Evolutionary conservation across 176 grass and related monocot genomes (phyloP).

Genomic region (Paspalum vaginatum): DNA sequence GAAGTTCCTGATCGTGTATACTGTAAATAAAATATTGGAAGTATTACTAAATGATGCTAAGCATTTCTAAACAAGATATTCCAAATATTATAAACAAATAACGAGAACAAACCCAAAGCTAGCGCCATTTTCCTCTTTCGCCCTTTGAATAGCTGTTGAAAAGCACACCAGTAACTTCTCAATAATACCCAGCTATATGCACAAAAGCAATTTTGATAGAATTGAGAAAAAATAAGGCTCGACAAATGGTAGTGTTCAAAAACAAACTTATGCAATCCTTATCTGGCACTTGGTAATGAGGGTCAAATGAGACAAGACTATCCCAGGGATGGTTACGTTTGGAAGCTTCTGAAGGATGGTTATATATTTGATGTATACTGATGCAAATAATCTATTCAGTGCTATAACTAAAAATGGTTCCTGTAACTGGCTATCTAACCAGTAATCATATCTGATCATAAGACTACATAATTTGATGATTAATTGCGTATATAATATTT

Average conservation of each 20-base stretch:
- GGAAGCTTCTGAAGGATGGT: background rate
- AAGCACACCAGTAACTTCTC: background rate
- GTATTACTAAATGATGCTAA: background rate
- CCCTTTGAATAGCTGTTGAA: slow-evolving; percentile 25
- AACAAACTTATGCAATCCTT: background rate
- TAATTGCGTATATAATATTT: background rate
- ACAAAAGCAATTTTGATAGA: background rate
- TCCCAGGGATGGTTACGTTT: too few species aligned
- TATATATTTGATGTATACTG: background rate
- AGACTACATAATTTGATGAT: background rate
- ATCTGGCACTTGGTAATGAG: background rate
- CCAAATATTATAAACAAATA: background rate
- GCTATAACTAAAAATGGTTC: too few species aligned
- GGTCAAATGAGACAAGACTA: too few species aligned
- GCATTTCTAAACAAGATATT: background rate
- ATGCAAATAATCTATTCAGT: background rate
- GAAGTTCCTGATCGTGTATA: slow-evolving; percentile 1
- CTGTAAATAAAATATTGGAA: slow-evolving; percentile 17
- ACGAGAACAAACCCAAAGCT: slow-evolving; percentile 16
- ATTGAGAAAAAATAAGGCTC: background rate
- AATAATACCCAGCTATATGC: background rate
- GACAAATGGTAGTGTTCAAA: background rate
- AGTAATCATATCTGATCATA: background rate
- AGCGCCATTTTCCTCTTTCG: slow-evolving; percentile 4
- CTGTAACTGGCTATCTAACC: background rate